Evolutionary conservation across 768 basidiomycete genomes (phyloP).

Genomic region (Pulveroboletus sp.): DNA sequence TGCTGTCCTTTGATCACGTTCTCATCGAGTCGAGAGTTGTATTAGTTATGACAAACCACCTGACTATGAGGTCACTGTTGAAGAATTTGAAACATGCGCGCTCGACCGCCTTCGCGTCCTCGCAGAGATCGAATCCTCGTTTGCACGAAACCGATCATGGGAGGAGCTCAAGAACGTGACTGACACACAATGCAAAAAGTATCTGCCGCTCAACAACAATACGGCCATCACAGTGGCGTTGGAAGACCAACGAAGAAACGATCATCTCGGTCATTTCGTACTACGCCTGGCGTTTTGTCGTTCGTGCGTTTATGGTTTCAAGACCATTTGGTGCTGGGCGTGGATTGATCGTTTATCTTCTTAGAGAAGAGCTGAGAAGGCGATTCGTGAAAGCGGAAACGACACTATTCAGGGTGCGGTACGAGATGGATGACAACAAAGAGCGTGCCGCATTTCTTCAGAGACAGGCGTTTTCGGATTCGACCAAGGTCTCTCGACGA

Average conservation of each 20-base stretch:
- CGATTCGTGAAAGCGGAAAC: constrained; percentile 89
- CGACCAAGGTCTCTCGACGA: constrained; percentile 44
- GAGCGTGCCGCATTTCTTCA: constrained; percentile 68
- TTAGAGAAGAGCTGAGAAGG: constrained; percentile 82
- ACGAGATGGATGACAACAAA: constrained; percentile 52
- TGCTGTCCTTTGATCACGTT: constrained; percentile 7
- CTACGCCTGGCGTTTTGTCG: constrained; percentile 92
- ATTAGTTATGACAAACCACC: constrained; percentile 85
- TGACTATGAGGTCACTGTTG: constrained; percentile 82
- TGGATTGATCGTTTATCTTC: neutral
- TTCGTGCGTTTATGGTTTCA: constrained; percentile 62
- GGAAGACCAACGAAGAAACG: constrained; percentile 68
- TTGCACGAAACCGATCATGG: constrained; percentile 76
- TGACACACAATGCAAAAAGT: constrained; percentile 60
- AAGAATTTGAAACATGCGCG: constrained; percentile 92
- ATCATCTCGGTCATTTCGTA: constrained; percentile 92
- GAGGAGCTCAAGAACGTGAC: constrained; percentile 72
- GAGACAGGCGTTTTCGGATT: constrained; percentile 58
- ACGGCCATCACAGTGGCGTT: constrained; percentile 44
- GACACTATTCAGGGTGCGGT: constrained; percentile 79
- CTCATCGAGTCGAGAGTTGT: constrained; percentile 4
- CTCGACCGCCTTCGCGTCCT: constrained; percentile 83
- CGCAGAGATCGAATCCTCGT: constrained; percentile 87
- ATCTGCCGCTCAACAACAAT: constrained; percentile 65
- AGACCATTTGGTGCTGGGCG: neutral